Evolutionary conservation across 2,329 filamentous ascomycete species (phyloP).

Genomic region (Cytospora paraplurivora): DNA sequence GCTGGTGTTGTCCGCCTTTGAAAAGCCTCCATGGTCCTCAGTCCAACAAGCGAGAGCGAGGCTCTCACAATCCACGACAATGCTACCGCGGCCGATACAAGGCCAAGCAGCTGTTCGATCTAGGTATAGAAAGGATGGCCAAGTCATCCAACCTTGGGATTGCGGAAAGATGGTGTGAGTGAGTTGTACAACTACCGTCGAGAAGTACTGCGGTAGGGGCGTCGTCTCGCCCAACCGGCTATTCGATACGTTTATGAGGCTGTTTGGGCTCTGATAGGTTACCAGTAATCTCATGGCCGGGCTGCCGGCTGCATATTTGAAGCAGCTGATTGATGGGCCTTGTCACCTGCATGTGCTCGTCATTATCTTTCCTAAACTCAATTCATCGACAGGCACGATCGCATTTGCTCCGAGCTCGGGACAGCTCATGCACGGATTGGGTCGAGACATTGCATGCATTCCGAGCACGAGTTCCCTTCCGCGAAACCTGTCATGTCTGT

Average conservation of each 20-base stretch:
- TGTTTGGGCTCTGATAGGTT: slow-evolving; percentile 42
- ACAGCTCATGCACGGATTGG: slow-evolving; percentile 8
- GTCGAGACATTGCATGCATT: slow-evolving; percentile 3
- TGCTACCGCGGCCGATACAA: slow-evolving; percentile 27
- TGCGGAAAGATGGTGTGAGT: slow-evolving; percentile 35
- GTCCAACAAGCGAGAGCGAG: slow-evolving; percentile 19
- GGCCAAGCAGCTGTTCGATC: slow-evolving; percentile 35
- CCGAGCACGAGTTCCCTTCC: neutral
- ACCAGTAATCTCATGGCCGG: slow-evolving; percentile 31
- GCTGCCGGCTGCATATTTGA: slow-evolving; percentile 23
- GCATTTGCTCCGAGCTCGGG: slow-evolving; percentile 5
- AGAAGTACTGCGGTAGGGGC: slow-evolving; percentile 46
- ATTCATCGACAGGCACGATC: slow-evolving; percentile 18
- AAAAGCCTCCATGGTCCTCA: neutral
- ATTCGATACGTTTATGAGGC: slow-evolving; percentile 36
- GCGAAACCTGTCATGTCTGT: slow-evolving; percentile 4
- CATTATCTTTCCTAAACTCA: neutral
- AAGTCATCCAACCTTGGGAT: slow-evolving; percentile 14
- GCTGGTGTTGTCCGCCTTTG: slow-evolving; percentile 6
- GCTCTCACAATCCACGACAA: slow-evolving; percentile 23
- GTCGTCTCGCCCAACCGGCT: slow-evolving; percentile 53
- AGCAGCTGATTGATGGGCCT: slow-evolving; percentile 15
- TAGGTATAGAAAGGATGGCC: slow-evolving; percentile 14
- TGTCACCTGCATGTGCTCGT: slow-evolving; percentile 21
- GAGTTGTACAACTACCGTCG: slow-evolving; percentile 50